phyloP scores from a whole-genome alignment of 2,329 filamentous ascomycete species.

The Aspergillus piperis region DNA sequence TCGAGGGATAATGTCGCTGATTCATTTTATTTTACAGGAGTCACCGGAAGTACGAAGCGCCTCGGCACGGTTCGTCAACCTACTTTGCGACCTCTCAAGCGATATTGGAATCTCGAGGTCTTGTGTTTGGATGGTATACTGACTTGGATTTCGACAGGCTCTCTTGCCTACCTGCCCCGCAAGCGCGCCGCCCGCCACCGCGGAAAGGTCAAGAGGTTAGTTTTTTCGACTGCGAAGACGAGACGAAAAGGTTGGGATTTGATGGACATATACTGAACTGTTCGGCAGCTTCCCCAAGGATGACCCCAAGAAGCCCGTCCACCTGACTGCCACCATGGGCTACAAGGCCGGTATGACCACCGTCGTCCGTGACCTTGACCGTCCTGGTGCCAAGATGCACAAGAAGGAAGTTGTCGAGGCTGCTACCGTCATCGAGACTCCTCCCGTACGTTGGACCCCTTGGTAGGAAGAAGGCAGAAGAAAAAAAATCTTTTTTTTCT shows the following conservation, averaged over 20 bases:
- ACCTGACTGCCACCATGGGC: constrained; percentile 96
- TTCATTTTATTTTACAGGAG: constrained; percentile 39
- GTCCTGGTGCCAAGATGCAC: constrained; percentile 98
- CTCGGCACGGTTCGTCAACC: constrained; percentile 88
- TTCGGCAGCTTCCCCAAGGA: constrained; percentile 92
- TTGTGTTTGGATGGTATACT: constrained; percentile 33
- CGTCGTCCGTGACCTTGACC: constrained; percentile 98
- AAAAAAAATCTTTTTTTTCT: not conserved
- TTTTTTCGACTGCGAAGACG: constrained; percentile 15
- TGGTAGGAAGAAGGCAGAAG: not conserved
- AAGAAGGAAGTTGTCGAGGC: constrained; percentile 97
- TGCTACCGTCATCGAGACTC: constrained; percentile 84
- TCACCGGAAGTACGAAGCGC: constrained; percentile 78
- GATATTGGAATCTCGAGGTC: constrained; percentile 32
- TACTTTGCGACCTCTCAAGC: constrained; percentile 50
- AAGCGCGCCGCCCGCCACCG: constrained; percentile 94
- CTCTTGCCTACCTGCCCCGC: constrained; percentile 80
- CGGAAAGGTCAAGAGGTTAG: constrained; percentile 98
- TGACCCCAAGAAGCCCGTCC: constrained; percentile 99
- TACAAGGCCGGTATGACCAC: constrained; percentile 99
- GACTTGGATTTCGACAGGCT: constrained; percentile 49
- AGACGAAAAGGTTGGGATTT: constrained; percentile 15
- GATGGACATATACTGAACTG: constrained; percentile 32
- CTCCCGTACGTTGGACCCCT: constrained; percentile 72
- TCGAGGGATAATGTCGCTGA: constrained; percentile 29